These are phyloP conservation scores for Schrenkiella parvula DNA, from an alignment of 345 rosid genomes.

Conservation along the genomic window DNA sequence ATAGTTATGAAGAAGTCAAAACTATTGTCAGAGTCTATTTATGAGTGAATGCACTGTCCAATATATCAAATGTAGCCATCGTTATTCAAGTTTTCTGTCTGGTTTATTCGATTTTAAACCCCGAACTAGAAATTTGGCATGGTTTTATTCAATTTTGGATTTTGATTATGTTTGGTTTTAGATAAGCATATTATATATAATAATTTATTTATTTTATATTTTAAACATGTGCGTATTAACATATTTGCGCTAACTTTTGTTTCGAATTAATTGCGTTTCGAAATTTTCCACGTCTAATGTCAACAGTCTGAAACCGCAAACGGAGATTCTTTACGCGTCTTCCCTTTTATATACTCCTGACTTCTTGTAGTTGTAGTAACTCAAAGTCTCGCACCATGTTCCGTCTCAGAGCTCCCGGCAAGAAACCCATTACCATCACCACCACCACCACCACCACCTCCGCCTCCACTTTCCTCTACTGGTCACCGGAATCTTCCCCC, in stretches of 20 bases:
- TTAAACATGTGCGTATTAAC: too few species aligned
- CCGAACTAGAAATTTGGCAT: neutral
- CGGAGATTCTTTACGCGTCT: neutral
- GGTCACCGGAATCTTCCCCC: conserved; percentile 27
- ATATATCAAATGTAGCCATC: neutral
- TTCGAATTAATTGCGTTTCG: neutral
- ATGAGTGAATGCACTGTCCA: neutral
- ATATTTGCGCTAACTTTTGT: too few species aligned
- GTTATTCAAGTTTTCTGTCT: neutral
- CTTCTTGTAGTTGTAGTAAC: neutral
- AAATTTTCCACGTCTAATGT: neutral
- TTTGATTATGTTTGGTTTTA: neutral
- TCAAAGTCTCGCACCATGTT: neutral
- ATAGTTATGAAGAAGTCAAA: neutral
- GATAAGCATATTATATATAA: too few species aligned
- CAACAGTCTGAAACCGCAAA: neutral
- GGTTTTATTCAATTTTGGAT: neutral
- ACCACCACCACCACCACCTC: conserved; percentile 11
- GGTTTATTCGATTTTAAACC: neutral
- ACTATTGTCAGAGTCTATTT: neutral
- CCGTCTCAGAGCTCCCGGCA: conserved; percentile 20
- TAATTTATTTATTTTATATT: too few species aligned
- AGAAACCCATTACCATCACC: conserved; percentile 25
- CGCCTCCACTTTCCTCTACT: conserved; percentile 30
- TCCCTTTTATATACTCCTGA: neutral